Evolutionary conservation across 345 rosid species (phyloP), one percentile per base, ranked within the genome.

Genomic region (Bruguiera gymnorhiza): DNA sequence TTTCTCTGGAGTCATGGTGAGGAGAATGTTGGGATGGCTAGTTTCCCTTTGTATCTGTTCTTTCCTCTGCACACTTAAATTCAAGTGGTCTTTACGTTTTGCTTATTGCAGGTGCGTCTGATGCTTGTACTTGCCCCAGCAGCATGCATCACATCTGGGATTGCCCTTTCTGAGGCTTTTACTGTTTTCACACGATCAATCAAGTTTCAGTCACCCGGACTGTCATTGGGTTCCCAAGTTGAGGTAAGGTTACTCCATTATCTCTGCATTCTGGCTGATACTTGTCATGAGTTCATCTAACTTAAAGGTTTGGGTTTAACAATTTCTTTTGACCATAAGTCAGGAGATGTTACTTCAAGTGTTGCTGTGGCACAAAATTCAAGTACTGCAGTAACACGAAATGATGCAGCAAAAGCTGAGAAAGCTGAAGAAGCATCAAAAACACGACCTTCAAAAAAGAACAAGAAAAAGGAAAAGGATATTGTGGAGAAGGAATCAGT

Each of bases 111-210:
- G 99, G 99, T 95, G 63, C 99, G 99, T 62, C 87, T 95, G 74
- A 95, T 95, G 99, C 98, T 95, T 71, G 99, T 95, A 39, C 78
- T 95, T 85, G 99, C 99, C 80, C 99, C 99, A 68, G 99, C 99
- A 53, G 99, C 99, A 65, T 95, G 99, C 84, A 95, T 95, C 73
- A 80, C 86, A 89, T 95, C 99, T 83, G 99, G 99, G 60, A 95
- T 95, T 76, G 97, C 99, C 68, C 91, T 95, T 53, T 95, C 99
- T 70, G 94, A 95, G 83, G 91, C 99, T 74, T 92, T 95, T 84
- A 89, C 85, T 79, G 90, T 91, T 77, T 85, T 92, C 71, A 92
- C 99, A 36, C 72, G 84, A 57, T 95, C 99, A 74, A 86, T 95
- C 75, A 95, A 95, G 85, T 95, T 90, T 78, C 98, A 92, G 76